A percentile compares a stretch with the other conserved stretches of the same genome.
Evolutionary conservation across 257 asterid genomes (phyloP).

Genomic region (Catharanthus roseus): DNA sequence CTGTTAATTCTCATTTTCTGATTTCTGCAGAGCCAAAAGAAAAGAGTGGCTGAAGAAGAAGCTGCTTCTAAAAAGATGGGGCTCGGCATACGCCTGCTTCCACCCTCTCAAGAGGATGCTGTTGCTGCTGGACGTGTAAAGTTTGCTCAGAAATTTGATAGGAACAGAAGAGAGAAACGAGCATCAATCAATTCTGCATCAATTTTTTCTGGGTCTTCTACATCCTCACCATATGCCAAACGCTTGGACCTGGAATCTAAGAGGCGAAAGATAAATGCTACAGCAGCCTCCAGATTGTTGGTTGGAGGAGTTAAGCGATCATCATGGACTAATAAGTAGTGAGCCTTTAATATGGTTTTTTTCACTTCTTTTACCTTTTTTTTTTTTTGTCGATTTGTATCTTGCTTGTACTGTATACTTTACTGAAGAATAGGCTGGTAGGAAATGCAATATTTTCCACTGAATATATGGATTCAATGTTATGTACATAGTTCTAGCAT

Average conservation of each 20-base stretch:
- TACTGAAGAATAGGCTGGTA: neutral
- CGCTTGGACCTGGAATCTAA: slow-evolving; percentile 67
- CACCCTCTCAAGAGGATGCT: slow-evolving; percentile 66
- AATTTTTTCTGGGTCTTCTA: slow-evolving; percentile 70
- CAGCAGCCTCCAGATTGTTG: slow-evolving; percentile 56
- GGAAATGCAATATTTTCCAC: neutral
- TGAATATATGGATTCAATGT: neutral
- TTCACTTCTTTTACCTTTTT: neutral
- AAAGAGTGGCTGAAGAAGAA: slow-evolving; percentile 90
- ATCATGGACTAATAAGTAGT: slow-evolving; percentile 40
- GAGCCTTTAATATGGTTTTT: neutral
- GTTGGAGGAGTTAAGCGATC: slow-evolving; percentile 75
- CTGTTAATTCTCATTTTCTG: neutral
- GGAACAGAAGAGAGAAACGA: slow-evolving; percentile 68
- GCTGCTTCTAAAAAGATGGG: slow-evolving; percentile 62
- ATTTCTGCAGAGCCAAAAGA: slow-evolving; percentile 50
- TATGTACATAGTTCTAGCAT: neutral
- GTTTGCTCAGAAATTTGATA: slow-evolving; percentile 61
- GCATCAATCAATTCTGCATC: slow-evolving; percentile 65
- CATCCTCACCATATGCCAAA: slow-evolving; percentile 31
- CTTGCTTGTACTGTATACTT: neutral
- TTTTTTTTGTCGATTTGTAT: neutral
- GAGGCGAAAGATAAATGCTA: slow-evolving; percentile 69
- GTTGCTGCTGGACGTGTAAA: slow-evolving; percentile 55
- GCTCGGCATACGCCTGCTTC: slow-evolving; percentile 71